These are phyloP conservation scores for Tillandsia fasciculata DNA, from an alignment of 176 grass and related monocot genomes.

Conservation along the genomic window DNA sequence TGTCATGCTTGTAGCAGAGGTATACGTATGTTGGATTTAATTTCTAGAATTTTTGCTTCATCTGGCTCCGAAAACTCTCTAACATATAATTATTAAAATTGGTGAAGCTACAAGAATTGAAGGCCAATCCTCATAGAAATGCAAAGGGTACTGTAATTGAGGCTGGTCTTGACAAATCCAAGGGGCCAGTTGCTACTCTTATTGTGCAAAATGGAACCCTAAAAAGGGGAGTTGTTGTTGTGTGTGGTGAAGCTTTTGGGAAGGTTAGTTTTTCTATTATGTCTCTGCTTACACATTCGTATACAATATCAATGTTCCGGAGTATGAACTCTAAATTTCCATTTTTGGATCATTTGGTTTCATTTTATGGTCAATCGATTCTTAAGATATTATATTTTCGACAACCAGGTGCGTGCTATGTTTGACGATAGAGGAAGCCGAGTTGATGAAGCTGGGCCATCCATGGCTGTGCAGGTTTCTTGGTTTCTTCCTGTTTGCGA, in stretches of 20 bases:
- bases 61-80: not conserved
- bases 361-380: not conserved
- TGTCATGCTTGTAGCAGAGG: slow-evolving; percentile 95
- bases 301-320: not conserved
- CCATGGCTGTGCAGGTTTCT: slow-evolving; percentile 77
- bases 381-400: slow-evolving; percentile 2
- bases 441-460: slow-evolving; percentile 82
- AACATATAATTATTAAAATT: slow-evolving; percentile 14
- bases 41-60: not conserved
- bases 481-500: not conserved
- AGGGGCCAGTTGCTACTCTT: slow-evolving; percentile 66
- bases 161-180: slow-evolving; percentile 86
- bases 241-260: slow-evolving; percentile 90
- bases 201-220: slow-evolving; percentile 97
- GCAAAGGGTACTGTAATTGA: slow-evolving; percentile 93
- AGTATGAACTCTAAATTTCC: not conserved
- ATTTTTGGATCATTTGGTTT: not conserved
- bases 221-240: slow-evolving; percentile 72
- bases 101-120: slow-evolving; percentile 88
- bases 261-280: slow-evolving; percentile 48
- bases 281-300: not conserved
- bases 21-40: slow-evolving; percentile 7
- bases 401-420: slow-evolving; percentile 81
- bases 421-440: slow-evolving; percentile 74
- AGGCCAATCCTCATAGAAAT: slow-evolving; percentile 93